Base-by-base conservation (phyloP, 225 moss, liverwort and hornwort genomes). In the Pleurozium schreberi region DNA sequence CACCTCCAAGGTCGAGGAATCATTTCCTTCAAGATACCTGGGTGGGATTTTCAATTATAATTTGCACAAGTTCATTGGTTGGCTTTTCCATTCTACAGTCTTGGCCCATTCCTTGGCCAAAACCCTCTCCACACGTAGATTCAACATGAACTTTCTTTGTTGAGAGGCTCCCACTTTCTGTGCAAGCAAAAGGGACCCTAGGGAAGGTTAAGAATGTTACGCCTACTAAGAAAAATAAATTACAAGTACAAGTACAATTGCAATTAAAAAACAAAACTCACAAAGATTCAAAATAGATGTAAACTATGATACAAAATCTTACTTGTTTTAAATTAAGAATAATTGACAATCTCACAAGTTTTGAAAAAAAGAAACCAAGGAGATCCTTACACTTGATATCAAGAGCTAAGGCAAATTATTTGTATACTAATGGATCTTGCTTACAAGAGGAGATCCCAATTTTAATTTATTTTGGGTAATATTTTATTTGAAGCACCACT, bases 381-480 rank as follows among this genome's bases (percentile, higher is more conserved):
- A 13, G 8, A 31, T 47, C 20, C 3, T 20, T 75, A 19, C 10
- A 20, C 33, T 49, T 50, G 49, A 49, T 8, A 50, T 49, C 13
- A 75, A 75, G 20, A 31, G 8, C 18, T 8, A 20, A 20, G 4
- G 6, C 3, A 8, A 22, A 52, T 4, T 22, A 52, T 68, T 34
- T 50, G 36, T 7, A 13, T 52, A 36, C 9, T 34, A 21, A 76
- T 76, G 8, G 22, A 0, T 9, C 36, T 14, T 52, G 14, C 36
- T 76, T 4, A 22, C 3, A 9, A 34, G 18, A 18, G 0, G 18
- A 73, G 3, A 45, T 30, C 3, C 0, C 28, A 0, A 4, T 26
- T 14, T 26, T 14, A n/a, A n/a, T n/a, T 26, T 12, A 25, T 40
- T 42, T 70, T 70, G 26, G 42, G 0, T 42, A 42, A 15, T 27